A percentile compares a stretch with the other conserved stretches of the same genome.
These are phyloP conservation scores for Actinomortierella ambigua DNA, from an alignment of 371 early-diverging fungal genomes.

Conservation along the genomic window DNA sequence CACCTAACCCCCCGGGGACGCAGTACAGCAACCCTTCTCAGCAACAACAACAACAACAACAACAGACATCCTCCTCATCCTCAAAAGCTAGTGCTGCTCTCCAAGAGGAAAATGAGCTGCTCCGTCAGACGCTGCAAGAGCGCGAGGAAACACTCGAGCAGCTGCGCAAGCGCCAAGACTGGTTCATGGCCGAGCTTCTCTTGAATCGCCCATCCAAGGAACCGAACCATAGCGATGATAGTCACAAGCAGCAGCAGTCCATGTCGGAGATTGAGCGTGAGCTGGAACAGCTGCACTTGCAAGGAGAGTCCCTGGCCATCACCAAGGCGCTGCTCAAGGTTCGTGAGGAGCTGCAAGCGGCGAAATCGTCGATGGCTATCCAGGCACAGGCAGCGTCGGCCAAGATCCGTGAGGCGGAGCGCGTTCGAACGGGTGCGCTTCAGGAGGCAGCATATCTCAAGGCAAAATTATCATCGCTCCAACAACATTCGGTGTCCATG, in stretches of 20 bases:
- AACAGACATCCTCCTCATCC: not conserved
- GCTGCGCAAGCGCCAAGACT: conserved; percentile 34
- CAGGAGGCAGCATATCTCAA: conserved; percentile 67
- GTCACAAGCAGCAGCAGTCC: conserved; percentile 24
- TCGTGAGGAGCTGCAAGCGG: conserved; percentile 31
- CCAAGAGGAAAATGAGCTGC: conserved; percentile 21
- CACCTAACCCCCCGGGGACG: not conserved
- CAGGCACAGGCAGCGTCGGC: conserved; percentile 59
- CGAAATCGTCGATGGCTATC: conserved; percentile 51
- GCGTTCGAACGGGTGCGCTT: conserved; percentile 60
- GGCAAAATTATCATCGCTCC: conserved; percentile 49
- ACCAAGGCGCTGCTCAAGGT: conserved; percentile 33
- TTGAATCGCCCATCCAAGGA: conserved; percentile 1
- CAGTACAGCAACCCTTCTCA: conserved; percentile 1
- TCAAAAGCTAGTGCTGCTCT: conserved; percentile 14
- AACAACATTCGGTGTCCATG: too few relatives aligned
- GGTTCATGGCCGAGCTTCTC: conserved; percentile 37
- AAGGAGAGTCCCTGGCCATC: conserved; percentile 19
- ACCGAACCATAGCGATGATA: not conserved
- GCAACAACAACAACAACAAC: conserved; percentile 11
- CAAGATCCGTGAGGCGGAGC: conserved; percentile 57
- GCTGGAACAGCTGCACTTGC: conserved; percentile 20
- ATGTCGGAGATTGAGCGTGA: conserved; percentile 33
- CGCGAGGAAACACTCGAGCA: conserved; percentile 10
- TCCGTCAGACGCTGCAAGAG: conserved; percentile 20